Percentiles rank a stretch among this genome's conserved stretches.
phyloP scores from a whole-genome alignment of 805 yeast species.

The Tetrapisispora phaffii region DNA sequence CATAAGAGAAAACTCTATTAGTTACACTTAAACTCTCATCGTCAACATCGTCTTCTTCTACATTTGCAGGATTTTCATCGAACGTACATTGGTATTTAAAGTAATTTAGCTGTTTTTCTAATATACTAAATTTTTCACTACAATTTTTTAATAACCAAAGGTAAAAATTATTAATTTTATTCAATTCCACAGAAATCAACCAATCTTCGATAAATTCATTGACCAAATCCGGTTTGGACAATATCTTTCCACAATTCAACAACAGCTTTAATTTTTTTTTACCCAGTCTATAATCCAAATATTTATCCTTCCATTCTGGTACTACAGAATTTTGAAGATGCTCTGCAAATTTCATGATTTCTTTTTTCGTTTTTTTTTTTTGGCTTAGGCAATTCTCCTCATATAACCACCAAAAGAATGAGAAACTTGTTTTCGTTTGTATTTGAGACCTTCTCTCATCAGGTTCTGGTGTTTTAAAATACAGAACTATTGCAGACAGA shows the following conservation, averaged over 20 bases:
- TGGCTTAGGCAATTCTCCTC: not conserved
- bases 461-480: too few species aligned
- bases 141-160: constrained; percentile 23
- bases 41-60: not conserved
- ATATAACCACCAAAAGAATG: too few species aligned
- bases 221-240: constrained; percentile 1
- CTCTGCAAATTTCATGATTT: constrained; percentile 65
- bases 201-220: constrained; percentile 27
- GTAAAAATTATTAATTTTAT: constrained; percentile 28
- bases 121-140: constrained; percentile 14
- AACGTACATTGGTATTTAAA: constrained; percentile 7
- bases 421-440: too few species aligned
- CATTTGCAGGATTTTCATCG: not conserved
- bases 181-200: constrained; percentile 23
- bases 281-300: constrained; percentile 56
- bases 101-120: constrained; percentile 20
- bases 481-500: too few species aligned
- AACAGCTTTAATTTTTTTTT: constrained; percentile 28
- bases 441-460: too few species aligned
- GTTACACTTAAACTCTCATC: not conserved
- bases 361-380: too few species aligned
- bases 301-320: constrained; percentile 83
- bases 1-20: not conserved
- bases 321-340: constrained; percentile 52
- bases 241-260: not conserved